Percentiles rank a stretch among this genome's conserved stretches.
Conservation (phyloP, 495 filamentous ascomycete genomes). For the Tuber brumale region DNA sequence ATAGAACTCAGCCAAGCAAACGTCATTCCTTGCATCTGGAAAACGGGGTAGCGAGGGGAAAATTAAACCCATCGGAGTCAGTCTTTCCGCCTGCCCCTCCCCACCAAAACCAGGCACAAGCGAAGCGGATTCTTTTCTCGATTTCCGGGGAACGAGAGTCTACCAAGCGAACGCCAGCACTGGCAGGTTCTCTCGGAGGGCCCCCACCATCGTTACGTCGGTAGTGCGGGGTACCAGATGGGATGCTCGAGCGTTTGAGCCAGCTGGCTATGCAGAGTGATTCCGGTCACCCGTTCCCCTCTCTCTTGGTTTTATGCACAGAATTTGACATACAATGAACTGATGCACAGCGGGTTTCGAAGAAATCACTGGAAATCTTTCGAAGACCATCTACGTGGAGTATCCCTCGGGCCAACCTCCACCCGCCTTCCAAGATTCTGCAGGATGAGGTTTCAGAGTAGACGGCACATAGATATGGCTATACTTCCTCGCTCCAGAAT, state of each 20-base stretch:
- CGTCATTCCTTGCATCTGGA: not conserved
- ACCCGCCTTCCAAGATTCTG: not conserved
- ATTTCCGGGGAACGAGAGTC: not conserved
- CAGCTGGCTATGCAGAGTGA: not conserved
- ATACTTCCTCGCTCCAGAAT: not conserved
- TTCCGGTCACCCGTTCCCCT: not conserved
- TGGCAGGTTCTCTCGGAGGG: not conserved
- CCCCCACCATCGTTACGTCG: not conserved
- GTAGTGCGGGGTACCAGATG: not conserved
- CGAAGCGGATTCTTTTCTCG: not conserved
- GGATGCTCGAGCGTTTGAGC: not conserved
- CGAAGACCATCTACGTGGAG: not conserved
- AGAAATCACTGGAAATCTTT: not conserved
- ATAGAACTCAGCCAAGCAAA: not conserved
- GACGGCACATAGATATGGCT: not conserved
- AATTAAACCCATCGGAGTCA: not conserved
- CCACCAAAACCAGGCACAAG: not conserved
- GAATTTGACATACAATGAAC: not conserved
- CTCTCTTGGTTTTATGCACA: not conserved
- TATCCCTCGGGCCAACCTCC: not conserved
- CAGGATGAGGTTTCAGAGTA: not conserved
- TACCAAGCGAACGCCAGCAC: not conserved
- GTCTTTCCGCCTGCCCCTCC: not conserved
- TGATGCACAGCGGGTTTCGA: not conserved
- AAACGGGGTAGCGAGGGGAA: not conserved